phyloP scores from a whole-genome alignment of 2,329 filamentous ascomycete genomes.

The Aspergillus eucalypticola region DNA sequence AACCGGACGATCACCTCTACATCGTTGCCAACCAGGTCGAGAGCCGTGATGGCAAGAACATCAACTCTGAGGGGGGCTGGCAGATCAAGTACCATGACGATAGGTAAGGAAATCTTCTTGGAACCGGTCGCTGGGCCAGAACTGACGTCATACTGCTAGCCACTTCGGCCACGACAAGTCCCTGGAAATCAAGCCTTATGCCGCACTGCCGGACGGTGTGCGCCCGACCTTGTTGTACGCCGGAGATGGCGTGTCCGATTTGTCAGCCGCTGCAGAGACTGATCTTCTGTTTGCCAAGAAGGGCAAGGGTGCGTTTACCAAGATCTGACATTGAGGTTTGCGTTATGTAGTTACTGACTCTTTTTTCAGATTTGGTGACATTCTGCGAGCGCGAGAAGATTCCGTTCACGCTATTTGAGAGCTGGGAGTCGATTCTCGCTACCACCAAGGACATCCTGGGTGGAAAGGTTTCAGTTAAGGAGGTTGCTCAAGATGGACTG shows the following conservation, averaged over 20 bases:
- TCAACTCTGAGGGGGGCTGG: constrained; percentile 83
- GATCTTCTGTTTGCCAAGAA: constrained; percentile 93
- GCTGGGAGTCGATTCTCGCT: constrained; percentile 76
- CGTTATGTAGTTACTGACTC: constrained; percentile 14
- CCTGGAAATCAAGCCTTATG: constrained; percentile 82
- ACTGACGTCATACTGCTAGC: constrained; percentile 43
- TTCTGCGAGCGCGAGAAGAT: constrained; percentile 84
- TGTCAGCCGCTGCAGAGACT: constrained; percentile 89
- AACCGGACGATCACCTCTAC: constrained; percentile 69
- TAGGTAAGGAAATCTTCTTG: constrained; percentile 53
- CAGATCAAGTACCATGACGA: constrained; percentile 86
- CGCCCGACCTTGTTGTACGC: constrained; percentile 90
- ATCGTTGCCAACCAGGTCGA: constrained; percentile 86
- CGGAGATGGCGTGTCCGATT: constrained; percentile 88
- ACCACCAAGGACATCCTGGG: constrained; percentile 76
- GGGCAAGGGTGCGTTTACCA: constrained; percentile 67
- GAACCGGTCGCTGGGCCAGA: constrained; percentile 1
- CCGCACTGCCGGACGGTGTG: constrained; percentile 62
- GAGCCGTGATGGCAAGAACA: constrained; percentile 65
- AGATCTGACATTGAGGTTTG: background rate
- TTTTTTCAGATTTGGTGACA: constrained; percentile 69
- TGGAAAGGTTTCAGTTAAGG: constrained; percentile 68
- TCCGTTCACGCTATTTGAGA: constrained; percentile 82
- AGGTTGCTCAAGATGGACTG: constrained; percentile 61
- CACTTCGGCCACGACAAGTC: constrained; percentile 97